phyloP scores from a whole-genome alignment of 1,284 basidiomycete species.

The Stygiomarasmius scandens region DNA sequence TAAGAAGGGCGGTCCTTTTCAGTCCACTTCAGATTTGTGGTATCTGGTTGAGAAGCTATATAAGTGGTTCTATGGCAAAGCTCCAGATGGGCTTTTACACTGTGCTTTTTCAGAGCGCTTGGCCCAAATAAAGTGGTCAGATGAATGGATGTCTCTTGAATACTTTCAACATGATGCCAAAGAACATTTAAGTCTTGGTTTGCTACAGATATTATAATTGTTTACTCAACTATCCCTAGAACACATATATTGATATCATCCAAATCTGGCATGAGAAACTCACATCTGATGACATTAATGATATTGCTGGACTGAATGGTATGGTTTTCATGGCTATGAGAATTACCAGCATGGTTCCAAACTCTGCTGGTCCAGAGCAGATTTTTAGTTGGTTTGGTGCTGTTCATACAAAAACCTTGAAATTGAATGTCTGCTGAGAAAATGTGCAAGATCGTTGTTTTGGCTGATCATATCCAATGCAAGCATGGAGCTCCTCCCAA shows the following conservation, averaged over 20 bases:
- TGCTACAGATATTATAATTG: neutral
- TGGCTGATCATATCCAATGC: neutral
- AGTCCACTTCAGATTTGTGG: no score
- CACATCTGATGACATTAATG: neutral
- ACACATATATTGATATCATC: conserved; percentile 2
- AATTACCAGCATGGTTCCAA: conserved; percentile 22
- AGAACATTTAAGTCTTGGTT: neutral
- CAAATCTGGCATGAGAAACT: conserved; percentile 1
- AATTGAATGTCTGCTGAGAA: conserved; percentile 16
- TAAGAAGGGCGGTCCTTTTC: no score
- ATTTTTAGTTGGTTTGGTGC: conserved; percentile 23
- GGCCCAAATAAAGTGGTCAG: neutral
- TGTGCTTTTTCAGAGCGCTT: neutral
- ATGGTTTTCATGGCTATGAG: conserved; percentile 21
- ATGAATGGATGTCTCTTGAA: neutral
- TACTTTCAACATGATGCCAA: neutral
- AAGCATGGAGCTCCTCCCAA: neutral
- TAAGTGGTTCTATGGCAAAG: neutral
- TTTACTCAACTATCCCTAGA: neutral
- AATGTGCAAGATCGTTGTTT: conserved; percentile 14
- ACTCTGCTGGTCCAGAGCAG: conserved; percentile 24
- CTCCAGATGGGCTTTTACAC: neutral
- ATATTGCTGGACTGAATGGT: neutral
- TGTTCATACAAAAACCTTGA: conserved; percentile 20
- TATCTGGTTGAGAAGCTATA: no score